Evolutionary conservation across 2,329 filamentous ascomycete species (phyloP).

Genomic region (Trichoderma sp.): DNA sequence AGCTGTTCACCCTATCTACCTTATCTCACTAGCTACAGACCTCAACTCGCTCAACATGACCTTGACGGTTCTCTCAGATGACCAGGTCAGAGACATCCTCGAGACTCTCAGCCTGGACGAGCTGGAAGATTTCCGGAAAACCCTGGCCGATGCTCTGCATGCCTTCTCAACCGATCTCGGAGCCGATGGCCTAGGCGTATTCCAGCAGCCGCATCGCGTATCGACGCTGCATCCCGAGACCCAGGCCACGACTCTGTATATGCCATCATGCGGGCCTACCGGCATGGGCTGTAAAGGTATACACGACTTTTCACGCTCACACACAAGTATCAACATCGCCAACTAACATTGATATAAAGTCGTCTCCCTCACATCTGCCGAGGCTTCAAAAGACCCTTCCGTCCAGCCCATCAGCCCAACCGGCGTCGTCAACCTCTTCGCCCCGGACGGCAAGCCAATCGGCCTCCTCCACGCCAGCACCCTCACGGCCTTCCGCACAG

Average conservation of each 20-base stretch:
- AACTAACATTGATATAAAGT: slow-evolving; percentile 46
- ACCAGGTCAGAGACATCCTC: slow-evolving; percentile 57
- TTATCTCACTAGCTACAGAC: not conserved
- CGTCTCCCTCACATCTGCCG: slow-evolving; percentile 60
- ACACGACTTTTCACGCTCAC: slow-evolving; percentile 3
- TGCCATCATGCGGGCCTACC: slow-evolving; percentile 67
- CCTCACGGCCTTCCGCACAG: slow-evolving; percentile 79
- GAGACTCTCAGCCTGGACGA: slow-evolving; percentile 57
- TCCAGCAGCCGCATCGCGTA: slow-evolving; percentile 59
- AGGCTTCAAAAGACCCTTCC: slow-evolving; percentile 36
- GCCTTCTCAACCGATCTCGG: slow-evolving; percentile 63
- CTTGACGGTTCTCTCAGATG: slow-evolving; percentile 61
- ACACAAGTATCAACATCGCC: not conserved
- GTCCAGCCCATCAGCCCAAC: slow-evolving; percentile 53
- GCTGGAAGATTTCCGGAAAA: slow-evolving; percentile 54
- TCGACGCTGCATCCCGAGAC: slow-evolving; percentile 52
- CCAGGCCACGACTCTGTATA: slow-evolving; percentile 67
- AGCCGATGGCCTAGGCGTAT: slow-evolving; percentile 45
- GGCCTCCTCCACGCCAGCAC: slow-evolving; percentile 74
- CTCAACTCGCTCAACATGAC: slow-evolving; percentile 48
- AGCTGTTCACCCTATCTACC: not conserved
- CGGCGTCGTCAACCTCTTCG: slow-evolving; percentile 71
- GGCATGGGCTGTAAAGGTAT: slow-evolving; percentile 71
- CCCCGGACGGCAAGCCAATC: slow-evolving; percentile 60
- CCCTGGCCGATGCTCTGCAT: slow-evolving; percentile 57